Percentiles rank a stretch among this genome's conserved stretches.
These are phyloP conservation scores for Fusarium compactum DNA, from an alignment of 2,329 filamentous ascomycete genomes.

Conservation along the genomic window DNA sequence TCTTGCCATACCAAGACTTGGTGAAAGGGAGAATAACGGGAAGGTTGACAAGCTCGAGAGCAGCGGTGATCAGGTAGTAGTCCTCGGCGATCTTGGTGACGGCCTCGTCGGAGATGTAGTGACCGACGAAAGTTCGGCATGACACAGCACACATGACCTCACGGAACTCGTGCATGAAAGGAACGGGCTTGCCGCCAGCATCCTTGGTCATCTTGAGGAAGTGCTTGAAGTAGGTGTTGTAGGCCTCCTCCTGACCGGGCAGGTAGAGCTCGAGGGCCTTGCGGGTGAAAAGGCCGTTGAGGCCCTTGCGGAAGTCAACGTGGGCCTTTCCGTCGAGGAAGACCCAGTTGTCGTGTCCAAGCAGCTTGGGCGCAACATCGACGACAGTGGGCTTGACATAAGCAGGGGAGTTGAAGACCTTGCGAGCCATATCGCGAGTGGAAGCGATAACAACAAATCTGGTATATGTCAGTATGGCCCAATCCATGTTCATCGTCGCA, in stretches of 20 bases:
- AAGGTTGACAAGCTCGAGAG: constrained; percentile 97
- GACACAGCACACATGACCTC: constrained; percentile 96
- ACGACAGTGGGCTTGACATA: constrained; percentile 98
- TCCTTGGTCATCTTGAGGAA: constrained; percentile 82
- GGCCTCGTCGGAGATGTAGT: constrained; percentile 91
- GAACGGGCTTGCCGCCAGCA: constrained; percentile 77
- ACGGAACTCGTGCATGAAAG: constrained; percentile 93
- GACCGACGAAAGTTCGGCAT: constrained; percentile 95
- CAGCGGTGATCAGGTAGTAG: constrained; percentile 96
- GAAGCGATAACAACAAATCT: constrained; percentile 98
- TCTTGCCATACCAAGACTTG: constrained; percentile 97
- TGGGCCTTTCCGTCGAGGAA: constrained; percentile 96
- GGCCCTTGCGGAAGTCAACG: constrained; percentile 95
- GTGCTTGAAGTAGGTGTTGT: constrained; percentile 84
- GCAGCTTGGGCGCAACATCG: constrained; percentile 91
- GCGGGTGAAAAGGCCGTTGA: constrained; percentile 94
- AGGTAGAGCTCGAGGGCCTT: constrained; percentile 89
- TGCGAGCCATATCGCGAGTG: constrained; percentile 92
- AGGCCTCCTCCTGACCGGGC: constrained; percentile 91
- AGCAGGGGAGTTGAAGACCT: constrained; percentile 92
- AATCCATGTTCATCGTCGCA: no score
- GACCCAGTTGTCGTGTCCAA: constrained; percentile 94
- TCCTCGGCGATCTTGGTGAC: constrained; percentile 96
- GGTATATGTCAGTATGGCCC: constrained; percentile 17
- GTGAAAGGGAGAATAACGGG: constrained; percentile 96